Conservation (phyloP, 2,329 filamentous ascomycete genomes). For the Chaetomiaceae sp. region DNA sequence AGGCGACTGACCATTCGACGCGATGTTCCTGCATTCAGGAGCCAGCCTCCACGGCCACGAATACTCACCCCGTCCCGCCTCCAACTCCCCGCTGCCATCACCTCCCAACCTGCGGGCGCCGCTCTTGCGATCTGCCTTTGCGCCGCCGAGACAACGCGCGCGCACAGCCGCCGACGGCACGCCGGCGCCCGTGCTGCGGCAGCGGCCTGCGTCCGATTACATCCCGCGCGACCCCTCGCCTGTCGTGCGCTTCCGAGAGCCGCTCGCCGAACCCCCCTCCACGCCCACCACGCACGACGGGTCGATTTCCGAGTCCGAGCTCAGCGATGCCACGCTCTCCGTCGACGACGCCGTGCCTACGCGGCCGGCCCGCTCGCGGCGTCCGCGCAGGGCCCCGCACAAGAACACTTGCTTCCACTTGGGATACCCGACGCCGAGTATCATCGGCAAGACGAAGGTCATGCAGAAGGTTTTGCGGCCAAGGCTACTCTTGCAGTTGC, state of each 20-base stretch:
- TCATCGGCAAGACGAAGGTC: slow-evolving; percentile 56
- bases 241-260: slow-evolving; percentile 43
- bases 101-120: slow-evolving; percentile 32
- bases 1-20: no score
- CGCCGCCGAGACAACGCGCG: slow-evolving; percentile 29
- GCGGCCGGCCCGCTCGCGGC: slow-evolving; percentile 32
- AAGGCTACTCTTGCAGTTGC: slow-evolving; percentile 64
- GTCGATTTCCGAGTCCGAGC: slow-evolving; percentile 40
- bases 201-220: slow-evolving; percentile 34
- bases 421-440: slow-evolving; percentile 58
- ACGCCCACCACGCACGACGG: slow-evolving; percentile 41
- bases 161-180: slow-evolving; percentile 6
- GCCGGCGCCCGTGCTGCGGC: slow-evolving; percentile 18
- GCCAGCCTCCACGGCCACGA: slow-evolving; percentile 56
- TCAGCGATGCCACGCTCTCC: slow-evolving; percentile 41
- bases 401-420: slow-evolving; percentile 60
- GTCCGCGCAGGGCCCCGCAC: slow-evolving; percentile 41
- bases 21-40: slow-evolving; percentile 55
- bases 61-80: slow-evolving; percentile 39
- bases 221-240: slow-evolving; percentile 33
- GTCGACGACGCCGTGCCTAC: slow-evolving; percentile 29
- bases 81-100: slow-evolving; percentile 30
- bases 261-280: slow-evolving; percentile 23
- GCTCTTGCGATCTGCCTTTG: slow-evolving; percentile 38
- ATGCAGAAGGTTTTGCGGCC: slow-evolving; percentile 59